These are phyloP conservation scores for Zygoascus bituminiphila DNA, from an alignment of 805 yeast genomes.

Conservation along the genomic window DNA sequence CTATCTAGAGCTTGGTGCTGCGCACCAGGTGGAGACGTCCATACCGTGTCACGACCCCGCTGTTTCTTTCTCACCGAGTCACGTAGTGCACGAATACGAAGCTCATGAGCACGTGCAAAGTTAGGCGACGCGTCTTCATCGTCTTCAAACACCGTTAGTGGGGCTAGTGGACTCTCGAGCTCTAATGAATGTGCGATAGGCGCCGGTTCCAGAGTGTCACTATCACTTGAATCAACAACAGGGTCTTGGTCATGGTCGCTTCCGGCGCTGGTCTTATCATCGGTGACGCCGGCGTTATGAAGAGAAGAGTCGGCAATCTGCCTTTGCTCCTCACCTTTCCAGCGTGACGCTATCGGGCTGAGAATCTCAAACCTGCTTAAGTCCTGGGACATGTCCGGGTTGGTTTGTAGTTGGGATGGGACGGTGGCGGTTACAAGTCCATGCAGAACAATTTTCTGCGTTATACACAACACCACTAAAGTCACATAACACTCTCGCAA, in stretches of 20 bases:
- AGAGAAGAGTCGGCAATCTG: no score
- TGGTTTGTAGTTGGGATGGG: no score
- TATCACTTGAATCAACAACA: no score
- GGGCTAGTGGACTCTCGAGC: neutral
- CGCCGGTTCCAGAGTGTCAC: constrained; percentile 1
- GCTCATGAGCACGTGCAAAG: constrained; percentile 1
- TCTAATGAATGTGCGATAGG: neutral
- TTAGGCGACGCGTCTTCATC: neutral
- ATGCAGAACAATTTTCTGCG: neutral
- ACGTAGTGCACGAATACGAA: neutral
- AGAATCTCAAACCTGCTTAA: neutral
- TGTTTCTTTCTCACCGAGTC: neutral
- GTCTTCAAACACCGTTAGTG: neutral
- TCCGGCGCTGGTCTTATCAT: no score
- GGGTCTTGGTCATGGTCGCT: no score
- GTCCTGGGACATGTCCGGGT: neutral
- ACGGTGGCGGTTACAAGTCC: neutral
- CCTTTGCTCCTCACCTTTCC: no score
- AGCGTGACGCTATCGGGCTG: neutral
- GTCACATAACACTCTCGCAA: no score
- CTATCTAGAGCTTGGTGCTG: neutral
- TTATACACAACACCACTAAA: neutral
- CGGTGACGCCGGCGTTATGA: no score
- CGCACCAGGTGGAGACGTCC: neutral
- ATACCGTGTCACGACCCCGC: neutral